Percentiles rank a stretch among this genome's conserved stretches.
Conservation (phyloP, 2,329 filamentous ascomycete species). For the Colletotrichum truncatum region DNA sequence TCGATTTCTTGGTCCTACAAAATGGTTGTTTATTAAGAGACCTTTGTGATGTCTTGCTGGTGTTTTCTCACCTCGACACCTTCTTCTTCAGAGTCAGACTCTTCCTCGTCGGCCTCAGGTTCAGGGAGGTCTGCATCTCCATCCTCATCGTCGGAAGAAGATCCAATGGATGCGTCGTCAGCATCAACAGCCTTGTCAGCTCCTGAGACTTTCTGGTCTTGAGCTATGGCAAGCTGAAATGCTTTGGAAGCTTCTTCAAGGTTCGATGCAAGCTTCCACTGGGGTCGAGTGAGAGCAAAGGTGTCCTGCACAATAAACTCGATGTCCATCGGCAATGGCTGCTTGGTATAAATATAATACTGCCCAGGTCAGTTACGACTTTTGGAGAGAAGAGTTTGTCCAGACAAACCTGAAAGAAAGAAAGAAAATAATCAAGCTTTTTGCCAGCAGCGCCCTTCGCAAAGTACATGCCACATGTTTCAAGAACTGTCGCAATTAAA, state of each 20-base stretch:
- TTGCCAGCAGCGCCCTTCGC: slow-evolving; percentile 93
- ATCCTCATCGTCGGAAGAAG: slow-evolving; percentile 80
- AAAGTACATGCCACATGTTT: slow-evolving; percentile 96
- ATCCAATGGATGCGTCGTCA: slow-evolving; percentile 76
- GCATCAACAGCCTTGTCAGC: slow-evolving; percentile 74
- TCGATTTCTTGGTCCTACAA: slow-evolving; percentile 59
- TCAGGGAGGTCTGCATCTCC: slow-evolving; percentile 71
- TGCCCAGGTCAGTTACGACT: slow-evolving; percentile 43
- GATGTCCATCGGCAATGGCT: slow-evolving; percentile 92
- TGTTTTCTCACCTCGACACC: slow-evolving; percentile 1
- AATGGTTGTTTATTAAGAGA: not conserved
- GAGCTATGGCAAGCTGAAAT: slow-evolving; percentile 87
- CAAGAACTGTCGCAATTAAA: slow-evolving; percentile 86
- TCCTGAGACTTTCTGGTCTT: slow-evolving; percentile 86
- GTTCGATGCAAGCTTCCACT: slow-evolving; percentile 88
- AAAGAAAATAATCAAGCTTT: slow-evolving; percentile 97
- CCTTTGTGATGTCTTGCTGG: slow-evolving; percentile 28
- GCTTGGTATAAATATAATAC: slow-evolving; percentile 95
- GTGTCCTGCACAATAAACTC: slow-evolving; percentile 97
- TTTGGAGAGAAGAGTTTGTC: not conserved
- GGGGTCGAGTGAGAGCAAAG: slow-evolving; percentile 83
- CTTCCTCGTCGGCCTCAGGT: slow-evolving; percentile 66
- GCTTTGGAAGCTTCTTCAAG: slow-evolving; percentile 83
- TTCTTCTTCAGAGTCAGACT: slow-evolving; percentile 44
- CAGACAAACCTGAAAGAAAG: slow-evolving; percentile 81